phyloP scores from a whole-genome alignment of 192 early-diverging fungal species.

The Linnemannia zychae region DNA sequence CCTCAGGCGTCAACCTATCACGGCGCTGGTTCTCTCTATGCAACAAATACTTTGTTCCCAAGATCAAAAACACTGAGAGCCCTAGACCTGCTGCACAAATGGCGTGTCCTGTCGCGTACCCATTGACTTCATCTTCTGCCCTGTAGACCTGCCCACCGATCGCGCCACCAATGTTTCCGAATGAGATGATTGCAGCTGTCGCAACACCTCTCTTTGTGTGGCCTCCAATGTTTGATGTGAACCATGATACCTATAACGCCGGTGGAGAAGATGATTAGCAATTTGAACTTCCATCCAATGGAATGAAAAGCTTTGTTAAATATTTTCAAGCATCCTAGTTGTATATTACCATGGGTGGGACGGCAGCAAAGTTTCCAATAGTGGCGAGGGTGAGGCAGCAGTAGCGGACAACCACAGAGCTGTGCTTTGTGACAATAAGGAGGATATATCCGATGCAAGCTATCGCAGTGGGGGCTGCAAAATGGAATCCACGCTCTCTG shows the following conservation, averaged over 20 bases:
- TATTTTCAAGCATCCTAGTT: too few relatives aligned
- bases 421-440: constrained; percentile 40
- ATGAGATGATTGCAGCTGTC: constrained; percentile 70
- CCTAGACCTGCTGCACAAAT: constrained; percentile 62
- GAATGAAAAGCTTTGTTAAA: too few relatives aligned
- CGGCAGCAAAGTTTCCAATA: constrained; percentile 59
- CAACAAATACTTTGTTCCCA: constrained; percentile 62
- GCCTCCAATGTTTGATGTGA: constrained; percentile 76
- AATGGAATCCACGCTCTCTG: constrained; percentile 61
- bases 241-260: constrained; percentile 40
- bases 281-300: too few relatives aligned
- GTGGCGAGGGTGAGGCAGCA: constrained; percentile 44
- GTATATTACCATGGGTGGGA: constrained; percentile 71
- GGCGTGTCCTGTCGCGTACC: constrained; percentile 60
- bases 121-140: constrained; percentile 64
- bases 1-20: constrained; percentile 62
- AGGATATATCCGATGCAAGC: constrained; percentile 60
- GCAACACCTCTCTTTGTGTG: constrained; percentile 78
- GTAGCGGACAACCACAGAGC: constrained; percentile 42
- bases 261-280: background rate
- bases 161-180: constrained; percentile 79
- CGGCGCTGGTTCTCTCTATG: constrained; percentile 70
- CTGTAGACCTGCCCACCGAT: constrained; percentile 81
- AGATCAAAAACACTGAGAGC: constrained; percentile 58
- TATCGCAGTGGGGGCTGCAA: constrained; percentile 35